Percentiles rank a stretch among this genome's conserved stretches.
phyloP scores from a whole-genome alignment of 495 filamentous ascomycete genomes.

The Rostrohypoxylon terebratum region DNA sequence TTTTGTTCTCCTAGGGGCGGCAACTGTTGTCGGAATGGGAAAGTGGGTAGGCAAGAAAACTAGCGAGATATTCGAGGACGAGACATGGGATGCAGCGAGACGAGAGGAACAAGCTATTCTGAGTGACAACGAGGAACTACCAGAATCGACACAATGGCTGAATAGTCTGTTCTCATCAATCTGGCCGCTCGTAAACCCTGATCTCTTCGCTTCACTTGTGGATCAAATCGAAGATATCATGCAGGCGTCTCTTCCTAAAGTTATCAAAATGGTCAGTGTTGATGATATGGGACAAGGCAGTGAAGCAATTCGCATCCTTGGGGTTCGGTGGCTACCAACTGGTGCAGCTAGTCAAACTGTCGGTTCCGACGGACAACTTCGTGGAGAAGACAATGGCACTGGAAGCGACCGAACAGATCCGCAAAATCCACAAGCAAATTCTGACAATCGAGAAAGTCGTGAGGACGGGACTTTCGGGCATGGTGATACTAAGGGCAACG shows the following conservation, averaged over 20 bases:
- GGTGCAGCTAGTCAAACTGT: slow-evolving; percentile 71
- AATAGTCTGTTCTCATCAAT: slow-evolving; percentile 71
- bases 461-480: slow-evolving; percentile 27
- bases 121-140: slow-evolving; percentile 55
- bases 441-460: slow-evolving; percentile 49
- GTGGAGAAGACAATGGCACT: slow-evolving; percentile 47
- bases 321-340: slow-evolving; percentile 73
- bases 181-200: slow-evolving; percentile 78
- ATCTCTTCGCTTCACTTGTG: slow-evolving; percentile 71
- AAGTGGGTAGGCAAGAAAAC: slow-evolving; percentile 67
- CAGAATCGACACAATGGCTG: slow-evolving; percentile 74
- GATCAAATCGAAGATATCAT: slow-evolving; percentile 79
- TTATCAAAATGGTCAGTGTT: slow-evolving; percentile 74
- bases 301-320: slow-evolving; percentile 72
- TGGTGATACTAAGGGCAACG: slow-evolving; percentile 28
- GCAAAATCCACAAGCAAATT: slow-evolving; percentile 50
- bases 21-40: slow-evolving; percentile 57
- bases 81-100: slow-evolving; percentile 70
- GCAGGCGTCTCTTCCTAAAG: slow-evolving; percentile 73
- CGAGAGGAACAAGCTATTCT: slow-evolving; percentile 56
- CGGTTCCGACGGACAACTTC: slow-evolving; percentile 63
- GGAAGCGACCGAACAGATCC: slow-evolving; percentile 65
- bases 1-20: slow-evolving; percentile 44
- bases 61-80: slow-evolving; percentile 68
- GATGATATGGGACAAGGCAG: slow-evolving; percentile 78